A percentile compares a stretch with the other conserved stretches of the same genome.
Conservation (phyloP, 2,329 filamentous ascomycete species). For the Helotiales sp. region DNA sequence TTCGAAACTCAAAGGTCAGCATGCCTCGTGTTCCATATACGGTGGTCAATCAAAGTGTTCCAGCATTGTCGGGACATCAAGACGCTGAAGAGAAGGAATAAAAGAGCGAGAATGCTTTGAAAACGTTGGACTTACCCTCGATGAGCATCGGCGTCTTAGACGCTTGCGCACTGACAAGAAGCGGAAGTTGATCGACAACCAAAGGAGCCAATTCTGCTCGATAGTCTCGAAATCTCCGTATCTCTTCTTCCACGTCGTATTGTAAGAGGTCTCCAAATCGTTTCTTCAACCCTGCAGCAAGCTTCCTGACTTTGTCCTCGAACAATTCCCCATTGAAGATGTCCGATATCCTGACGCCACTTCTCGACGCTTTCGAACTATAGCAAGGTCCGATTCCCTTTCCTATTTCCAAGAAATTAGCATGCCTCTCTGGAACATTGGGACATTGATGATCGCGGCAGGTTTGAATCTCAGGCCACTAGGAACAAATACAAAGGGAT, state of each 20-base stretch:
- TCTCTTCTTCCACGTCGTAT: slow-evolving; percentile 70
- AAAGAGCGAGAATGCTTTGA: slow-evolving; percentile 38
- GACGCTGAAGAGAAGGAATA: too few species aligned
- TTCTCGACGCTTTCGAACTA: slow-evolving; percentile 62
- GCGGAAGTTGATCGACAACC: slow-evolving; percentile 62
- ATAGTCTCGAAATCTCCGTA: slow-evolving; percentile 55
- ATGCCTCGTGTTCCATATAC: not conserved
- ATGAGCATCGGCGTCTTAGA: slow-evolving; percentile 61
- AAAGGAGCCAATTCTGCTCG: slow-evolving; percentile 57
- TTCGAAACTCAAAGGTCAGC: not conserved
- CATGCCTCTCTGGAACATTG: slow-evolving; percentile 29
- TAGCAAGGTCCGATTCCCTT: slow-evolving; percentile 57
- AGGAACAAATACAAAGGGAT: too few species aligned
- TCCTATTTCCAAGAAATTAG: not conserved
- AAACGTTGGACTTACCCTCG: slow-evolving; percentile 66
- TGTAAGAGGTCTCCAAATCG: slow-evolving; percentile 66
- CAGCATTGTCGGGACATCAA: not conserved
- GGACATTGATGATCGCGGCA: too few species aligned
- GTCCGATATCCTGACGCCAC: slow-evolving; percentile 65
- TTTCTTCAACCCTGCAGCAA: slow-evolving; percentile 65
- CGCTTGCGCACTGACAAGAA: slow-evolving; percentile 62
- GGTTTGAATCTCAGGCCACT: too few species aligned
- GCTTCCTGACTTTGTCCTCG: slow-evolving; percentile 61
- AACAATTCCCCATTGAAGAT: slow-evolving; percentile 67
- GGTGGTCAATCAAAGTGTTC: not conserved